A percentile compares a stretch with the other conserved stretches of the same genome.
These are phyloP conservation scores for Nemania abortiva DNA, from an alignment of 2,329 filamentous ascomycete species.

Conservation along the genomic window DNA sequence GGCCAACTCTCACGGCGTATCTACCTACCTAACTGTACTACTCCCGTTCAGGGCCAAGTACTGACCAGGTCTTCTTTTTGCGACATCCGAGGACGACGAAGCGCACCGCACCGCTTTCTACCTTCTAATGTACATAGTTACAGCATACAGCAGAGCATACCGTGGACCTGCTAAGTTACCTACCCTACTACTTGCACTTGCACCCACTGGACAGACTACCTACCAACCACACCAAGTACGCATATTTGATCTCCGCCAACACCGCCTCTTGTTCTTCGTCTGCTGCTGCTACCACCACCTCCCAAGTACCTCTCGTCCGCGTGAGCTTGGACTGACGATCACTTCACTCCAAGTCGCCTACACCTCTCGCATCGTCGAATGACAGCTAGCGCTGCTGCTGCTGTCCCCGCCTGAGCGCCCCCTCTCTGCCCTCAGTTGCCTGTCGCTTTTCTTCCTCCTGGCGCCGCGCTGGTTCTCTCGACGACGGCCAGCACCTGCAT, in stretches of 20 bases:
- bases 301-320: slow-evolving; percentile 32
- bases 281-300: slow-evolving; percentile 20
- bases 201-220: not conserved
- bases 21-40: not conserved
- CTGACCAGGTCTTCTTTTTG: slow-evolving; percentile 1
- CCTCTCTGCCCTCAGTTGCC: slow-evolving; percentile 14
- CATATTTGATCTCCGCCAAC: slow-evolving; percentile 20
- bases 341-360: slow-evolving; percentile 45
- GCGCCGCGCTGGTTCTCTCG: slow-evolving; percentile 39
- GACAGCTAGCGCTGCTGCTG: slow-evolving; percentile 36
- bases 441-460: not conserved
- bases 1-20: slow-evolving; percentile 16
- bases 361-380: slow-evolving; percentile 40
- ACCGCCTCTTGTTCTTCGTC: slow-evolving; percentile 34
- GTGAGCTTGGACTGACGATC: slow-evolving; percentile 50
- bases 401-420: slow-evolving; percentile 38
- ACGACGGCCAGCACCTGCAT: slow-evolving; percentile 37
- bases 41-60: not conserved
- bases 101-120: not conserved
- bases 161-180: too few species aligned
- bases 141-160: not conserved
- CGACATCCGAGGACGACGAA: slow-evolving; percentile 13
- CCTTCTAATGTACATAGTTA: slow-evolving; percentile 13
- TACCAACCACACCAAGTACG: not conserved
- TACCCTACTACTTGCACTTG: too few species aligned